Conservation (phyloP, 306 rosid genomes). For the Luffa aegyptiaca region DNA sequence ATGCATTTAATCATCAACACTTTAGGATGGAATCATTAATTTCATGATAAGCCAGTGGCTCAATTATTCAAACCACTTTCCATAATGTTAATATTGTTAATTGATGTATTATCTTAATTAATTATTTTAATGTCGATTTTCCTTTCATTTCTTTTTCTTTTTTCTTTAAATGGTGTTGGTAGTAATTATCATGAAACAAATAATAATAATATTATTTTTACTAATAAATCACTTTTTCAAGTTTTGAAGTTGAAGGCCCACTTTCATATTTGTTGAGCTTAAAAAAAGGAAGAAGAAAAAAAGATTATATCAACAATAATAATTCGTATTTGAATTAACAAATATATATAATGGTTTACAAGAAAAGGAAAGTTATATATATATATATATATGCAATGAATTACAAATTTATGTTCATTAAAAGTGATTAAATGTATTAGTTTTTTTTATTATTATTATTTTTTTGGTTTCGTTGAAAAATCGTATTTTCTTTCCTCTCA, state of each 20-base stretch:
- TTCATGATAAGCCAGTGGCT: neutral
- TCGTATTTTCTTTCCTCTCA: too few species aligned
- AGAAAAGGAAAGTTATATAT: too few species aligned
- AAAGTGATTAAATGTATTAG: too few species aligned
- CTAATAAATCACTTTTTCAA: neutral
- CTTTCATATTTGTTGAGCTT: too few species aligned
- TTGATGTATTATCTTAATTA: neutral
- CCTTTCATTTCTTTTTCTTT: neutral
- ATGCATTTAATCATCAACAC: neutral
- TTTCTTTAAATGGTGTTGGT: neutral
- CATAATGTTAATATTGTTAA: neutral
- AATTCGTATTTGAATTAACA: too few species aligned
- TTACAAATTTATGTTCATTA: too few species aligned
- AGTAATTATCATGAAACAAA: neutral
- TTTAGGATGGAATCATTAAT: constrained; percentile 1
- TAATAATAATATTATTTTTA: neutral
- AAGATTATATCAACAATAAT: too few species aligned
- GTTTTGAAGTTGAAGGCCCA: neutral
- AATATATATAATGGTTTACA: too few species aligned
- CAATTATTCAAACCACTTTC: constrained; percentile 5
- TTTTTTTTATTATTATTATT: too few species aligned
- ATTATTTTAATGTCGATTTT: neutral
- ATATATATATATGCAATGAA: too few species aligned
- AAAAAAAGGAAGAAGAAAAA: too few species aligned
- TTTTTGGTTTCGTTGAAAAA: too few species aligned